phyloP scores from a whole-genome alignment of 202 grass and related monocot species.

The Elaeis oleifera region DNA sequence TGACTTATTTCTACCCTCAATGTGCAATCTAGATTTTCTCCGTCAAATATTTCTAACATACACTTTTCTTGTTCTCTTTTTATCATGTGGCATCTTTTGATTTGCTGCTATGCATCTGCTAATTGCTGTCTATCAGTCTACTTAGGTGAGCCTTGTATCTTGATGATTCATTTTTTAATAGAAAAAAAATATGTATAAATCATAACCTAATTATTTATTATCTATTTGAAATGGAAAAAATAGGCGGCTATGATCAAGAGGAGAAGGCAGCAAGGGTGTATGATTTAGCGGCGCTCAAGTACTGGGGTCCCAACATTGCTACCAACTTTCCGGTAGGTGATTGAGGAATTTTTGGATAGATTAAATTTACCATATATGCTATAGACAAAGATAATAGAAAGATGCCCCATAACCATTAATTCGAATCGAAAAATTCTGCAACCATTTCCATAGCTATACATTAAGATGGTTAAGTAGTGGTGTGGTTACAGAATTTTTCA shows the following conservation, averaged over 20 bases:
- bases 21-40: background rate
- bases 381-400: too few species aligned
- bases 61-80: constrained; percentile 24
- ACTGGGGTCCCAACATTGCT: constrained; percentile 65
- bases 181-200: too few species aligned
- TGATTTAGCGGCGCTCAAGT: constrained; percentile 66
- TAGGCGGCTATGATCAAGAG: constrained; percentile 86
- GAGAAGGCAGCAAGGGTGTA: constrained; percentile 78
- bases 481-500: too few species aligned
- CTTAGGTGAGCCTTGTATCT: constrained; percentile 42
- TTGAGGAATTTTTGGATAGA: too few species aligned
- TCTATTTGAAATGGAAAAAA: background rate
- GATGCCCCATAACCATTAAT: too few species aligned
- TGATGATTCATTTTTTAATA: background rate
- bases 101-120: background rate
- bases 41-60: background rate
- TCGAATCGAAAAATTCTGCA: too few species aligned
- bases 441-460: too few species aligned
- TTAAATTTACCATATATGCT: too few species aligned
- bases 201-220: background rate
- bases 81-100: background rate
- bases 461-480: too few species aligned
- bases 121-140: constrained; percentile 43
- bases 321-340: constrained; percentile 71
- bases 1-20: too few species aligned